Conservation (phyloP, 805 yeast genomes). For the Maudiozyma barnettii region DNA sequence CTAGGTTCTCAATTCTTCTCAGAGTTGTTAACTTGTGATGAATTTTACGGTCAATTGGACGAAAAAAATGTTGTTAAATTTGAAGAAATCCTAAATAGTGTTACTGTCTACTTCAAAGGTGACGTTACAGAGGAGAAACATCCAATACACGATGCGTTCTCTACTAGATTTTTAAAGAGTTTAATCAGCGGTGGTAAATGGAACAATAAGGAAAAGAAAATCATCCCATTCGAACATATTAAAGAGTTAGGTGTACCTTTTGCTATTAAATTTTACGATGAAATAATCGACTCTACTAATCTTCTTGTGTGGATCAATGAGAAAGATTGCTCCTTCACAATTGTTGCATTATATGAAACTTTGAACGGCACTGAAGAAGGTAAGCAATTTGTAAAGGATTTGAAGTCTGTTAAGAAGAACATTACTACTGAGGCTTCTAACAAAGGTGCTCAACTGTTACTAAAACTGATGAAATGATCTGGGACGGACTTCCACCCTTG, state of each 20-base stretch:
- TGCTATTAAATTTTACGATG: constrained; percentile 44
- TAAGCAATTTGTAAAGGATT: constrained; percentile 40
- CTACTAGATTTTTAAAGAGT: constrained; percentile 63
- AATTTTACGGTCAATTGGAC: constrained; percentile 32
- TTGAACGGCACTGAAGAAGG: constrained; percentile 39
- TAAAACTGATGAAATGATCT: constrained; percentile 28
- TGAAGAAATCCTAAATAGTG: constrained; percentile 42
- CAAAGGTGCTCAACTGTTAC: constrained; percentile 54
- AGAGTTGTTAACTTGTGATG: constrained; percentile 59
- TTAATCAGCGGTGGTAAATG: constrained; percentile 81
- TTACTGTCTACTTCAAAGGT: constrained; percentile 53
- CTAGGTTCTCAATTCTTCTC: constrained; percentile 76
- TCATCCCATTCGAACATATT: constrained; percentile 34
- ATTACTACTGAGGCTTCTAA: constrained; percentile 36
- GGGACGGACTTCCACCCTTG: neutral
- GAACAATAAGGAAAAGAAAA: constrained; percentile 52
- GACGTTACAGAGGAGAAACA: constrained; percentile 60
- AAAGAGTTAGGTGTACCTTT: constrained; percentile 50
- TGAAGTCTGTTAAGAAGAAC: constrained; percentile 42
- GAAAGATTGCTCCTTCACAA: constrained; percentile 65
- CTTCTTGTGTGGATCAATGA: constrained; percentile 60
- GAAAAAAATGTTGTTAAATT: constrained; percentile 31
- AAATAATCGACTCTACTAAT: constrained; percentile 42
- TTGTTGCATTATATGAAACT: constrained; percentile 70
- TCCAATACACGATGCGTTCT: constrained; percentile 60